phyloP scores from a whole-genome alignment of 2,329 filamentous ascomycete species.

The Calonectria pseudoreteaudii region DNA sequence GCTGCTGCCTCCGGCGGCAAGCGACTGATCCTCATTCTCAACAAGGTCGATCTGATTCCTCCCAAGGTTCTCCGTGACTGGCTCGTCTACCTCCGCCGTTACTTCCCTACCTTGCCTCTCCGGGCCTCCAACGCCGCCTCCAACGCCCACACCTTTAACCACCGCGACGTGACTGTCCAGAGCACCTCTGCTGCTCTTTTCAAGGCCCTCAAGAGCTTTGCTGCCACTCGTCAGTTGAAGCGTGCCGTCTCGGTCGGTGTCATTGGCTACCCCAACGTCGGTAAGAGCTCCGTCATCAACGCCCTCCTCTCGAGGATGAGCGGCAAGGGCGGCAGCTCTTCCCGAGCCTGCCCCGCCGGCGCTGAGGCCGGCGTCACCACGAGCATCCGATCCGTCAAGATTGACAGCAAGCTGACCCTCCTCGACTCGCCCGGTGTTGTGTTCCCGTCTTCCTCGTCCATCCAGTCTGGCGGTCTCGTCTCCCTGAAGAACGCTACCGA shows the following conservation, averaged over 20 bases:
- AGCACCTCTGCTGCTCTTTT: conserved; percentile 88
- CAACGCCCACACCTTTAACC: conserved; percentile 92
- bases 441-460: conserved; percentile 76
- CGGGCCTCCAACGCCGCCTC: conserved; percentile 84
- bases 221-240: conserved; percentile 85
- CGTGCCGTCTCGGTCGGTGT: conserved; percentile 91
- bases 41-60: conserved; percentile 95
- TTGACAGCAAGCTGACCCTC: conserved; percentile 93
- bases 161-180: conserved; percentile 88
- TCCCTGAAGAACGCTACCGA: conserved; percentile 72
- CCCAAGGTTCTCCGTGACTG: conserved; percentile 84
- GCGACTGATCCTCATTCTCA: conserved; percentile 89
- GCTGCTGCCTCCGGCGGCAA: conserved; percentile 86
- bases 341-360: conserved; percentile 82
- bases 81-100: conserved; percentile 86
- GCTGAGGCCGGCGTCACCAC: conserved; percentile 95
- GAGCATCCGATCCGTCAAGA: conserved; percentile 87
- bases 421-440: conserved; percentile 96
- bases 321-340: conserved; percentile 68
- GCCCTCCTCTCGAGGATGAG: conserved; percentile 84
- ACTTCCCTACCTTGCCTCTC: conserved; percentile 91
- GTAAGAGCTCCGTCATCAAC: conserved; percentile 97
- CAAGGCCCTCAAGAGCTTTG: conserved; percentile 89
- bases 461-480: conserved; percentile 55
- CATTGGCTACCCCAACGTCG: conserved; percentile 95